Conservation (phyloP, 164 flowering plant species). For the Echeveria elegans region DNA sequence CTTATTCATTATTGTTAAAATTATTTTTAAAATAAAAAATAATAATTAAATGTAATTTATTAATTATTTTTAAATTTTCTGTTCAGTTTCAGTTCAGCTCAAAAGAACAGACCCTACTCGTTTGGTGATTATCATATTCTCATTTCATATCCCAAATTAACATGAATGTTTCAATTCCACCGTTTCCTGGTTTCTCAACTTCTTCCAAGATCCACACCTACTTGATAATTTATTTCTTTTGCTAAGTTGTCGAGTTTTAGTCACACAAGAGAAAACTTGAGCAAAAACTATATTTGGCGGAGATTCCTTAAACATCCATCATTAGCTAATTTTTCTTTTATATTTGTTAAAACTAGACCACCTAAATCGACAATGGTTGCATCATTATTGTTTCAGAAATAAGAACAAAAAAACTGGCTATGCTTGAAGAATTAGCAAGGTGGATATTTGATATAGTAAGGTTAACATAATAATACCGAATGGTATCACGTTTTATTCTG, state of each 20-base stretch:
- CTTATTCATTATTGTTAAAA: no score
- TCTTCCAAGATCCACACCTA: neutral
- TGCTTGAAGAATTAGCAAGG: no score
- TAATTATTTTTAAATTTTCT: no score
- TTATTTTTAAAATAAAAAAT: no score
- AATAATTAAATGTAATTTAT: no score
- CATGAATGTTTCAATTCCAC: slow-evolving; percentile 1
- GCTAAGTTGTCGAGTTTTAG: neutral
- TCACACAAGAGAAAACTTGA: neutral
- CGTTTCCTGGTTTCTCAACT: neutral
- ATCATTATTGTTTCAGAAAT: no score
- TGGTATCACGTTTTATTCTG: neutral
- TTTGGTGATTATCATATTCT: neutral
- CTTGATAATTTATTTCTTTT: neutral
- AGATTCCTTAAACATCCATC: neutral
- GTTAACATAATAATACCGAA: neutral
- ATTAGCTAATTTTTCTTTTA: neutral
- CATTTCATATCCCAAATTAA: neutral
- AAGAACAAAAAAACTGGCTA: no score
- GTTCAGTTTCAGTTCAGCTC: no score
- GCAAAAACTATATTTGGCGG: neutral
- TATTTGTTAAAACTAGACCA: neutral
- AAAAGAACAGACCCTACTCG: no score
- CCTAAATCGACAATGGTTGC: neutral
- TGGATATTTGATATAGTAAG: neutral